A percentile compares a stretch with the other conserved stretches of the same genome.
Evolutionary conservation across 2,329 filamentous ascomycete species (phyloP).

Genomic region (Decorospora gaudefroyi): DNA sequence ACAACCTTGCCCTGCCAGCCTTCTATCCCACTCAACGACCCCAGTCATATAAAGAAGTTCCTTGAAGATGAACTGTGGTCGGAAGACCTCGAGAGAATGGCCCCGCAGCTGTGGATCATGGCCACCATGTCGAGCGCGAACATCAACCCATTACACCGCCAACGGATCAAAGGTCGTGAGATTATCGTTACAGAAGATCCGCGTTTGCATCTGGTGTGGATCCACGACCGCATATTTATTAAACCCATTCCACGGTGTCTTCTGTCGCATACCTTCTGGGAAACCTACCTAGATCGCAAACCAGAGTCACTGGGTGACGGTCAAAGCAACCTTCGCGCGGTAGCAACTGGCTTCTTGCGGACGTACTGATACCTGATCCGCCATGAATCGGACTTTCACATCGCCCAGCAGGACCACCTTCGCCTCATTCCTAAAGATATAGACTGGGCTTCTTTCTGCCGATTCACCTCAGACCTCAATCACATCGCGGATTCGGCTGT

Average conservation of each 20-base stretch:
- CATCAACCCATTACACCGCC: slow-evolving; percentile 21
- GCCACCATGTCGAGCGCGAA: slow-evolving; percentile 15
- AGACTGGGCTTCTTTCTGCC: slow-evolving; percentile 27
- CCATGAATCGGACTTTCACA: slow-evolving; percentile 48
- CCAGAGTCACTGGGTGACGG: not conserved
- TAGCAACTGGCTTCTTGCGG: slow-evolving; percentile 45
- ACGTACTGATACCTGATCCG: slow-evolving; percentile 51
- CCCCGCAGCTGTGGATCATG: slow-evolving; percentile 11
- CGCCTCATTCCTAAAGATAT: slow-evolving; percentile 30
- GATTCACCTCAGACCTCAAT: slow-evolving; percentile 15
- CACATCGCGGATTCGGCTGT: slow-evolving; percentile 38
- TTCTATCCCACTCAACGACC: slow-evolving; percentile 1
- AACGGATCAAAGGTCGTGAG: slow-evolving; percentile 23
- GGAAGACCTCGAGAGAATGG: slow-evolving; percentile 2
- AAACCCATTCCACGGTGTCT: slow-evolving; percentile 31
- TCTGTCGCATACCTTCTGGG: slow-evolving; percentile 23
- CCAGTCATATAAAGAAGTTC: not conserved
- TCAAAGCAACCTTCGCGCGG: slow-evolving; percentile 23
- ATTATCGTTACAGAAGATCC: slow-evolving; percentile 26
- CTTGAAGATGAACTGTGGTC: slow-evolving; percentile 6
- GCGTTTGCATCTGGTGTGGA: slow-evolving; percentile 27
- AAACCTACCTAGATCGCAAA: slow-evolving; percentile 7
- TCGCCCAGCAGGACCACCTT: slow-evolving; percentile 30
- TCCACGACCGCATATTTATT: slow-evolving; percentile 25
- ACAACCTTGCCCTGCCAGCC: slow-evolving; percentile 1